Percentiles rank a stretch among this genome's conserved stretches.
Conservation (phyloP, 2,329 filamentous ascomycete genomes). For the Didymella glomerata region DNA sequence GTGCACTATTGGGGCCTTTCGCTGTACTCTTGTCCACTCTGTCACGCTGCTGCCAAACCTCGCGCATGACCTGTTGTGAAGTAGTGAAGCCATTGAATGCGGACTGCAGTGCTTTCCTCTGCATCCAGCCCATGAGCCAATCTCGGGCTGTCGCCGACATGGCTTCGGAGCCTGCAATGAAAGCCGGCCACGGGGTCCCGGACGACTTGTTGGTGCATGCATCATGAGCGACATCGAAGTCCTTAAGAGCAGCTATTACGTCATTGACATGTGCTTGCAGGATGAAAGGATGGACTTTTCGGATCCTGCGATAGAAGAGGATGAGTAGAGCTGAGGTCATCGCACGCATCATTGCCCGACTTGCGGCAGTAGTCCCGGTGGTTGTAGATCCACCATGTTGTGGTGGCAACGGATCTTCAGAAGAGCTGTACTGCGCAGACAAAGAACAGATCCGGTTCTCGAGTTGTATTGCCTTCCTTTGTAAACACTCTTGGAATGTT, state of each 20-base stretch:
- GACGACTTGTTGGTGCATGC: slow-evolving; percentile 17
- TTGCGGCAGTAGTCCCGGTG: slow-evolving; percentile 3
- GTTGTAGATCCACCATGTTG: neutral
- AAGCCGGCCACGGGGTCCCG: slow-evolving; percentile 31
- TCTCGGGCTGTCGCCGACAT: slow-evolving; percentile 19
- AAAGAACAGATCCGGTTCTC: slow-evolving; percentile 29
- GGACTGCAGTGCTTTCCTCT: slow-evolving; percentile 24
- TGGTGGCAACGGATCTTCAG: slow-evolving; percentile 1
- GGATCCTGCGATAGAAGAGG: slow-evolving; percentile 55
- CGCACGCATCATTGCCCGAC: slow-evolving; percentile 48
- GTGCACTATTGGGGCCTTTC: neutral
- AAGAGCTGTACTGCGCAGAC: slow-evolving; percentile 20
- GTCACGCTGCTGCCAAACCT: slow-evolving; percentile 26
- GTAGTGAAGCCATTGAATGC: slow-evolving; percentile 18
- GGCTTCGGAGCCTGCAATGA: slow-evolving; percentile 30
- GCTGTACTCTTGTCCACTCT: neutral
- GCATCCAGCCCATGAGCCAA: slow-evolving; percentile 28
- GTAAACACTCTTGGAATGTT: slow-evolving; percentile 26
- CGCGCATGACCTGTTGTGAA: slow-evolving; percentile 23
- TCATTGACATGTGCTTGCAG: slow-evolving; percentile 50
- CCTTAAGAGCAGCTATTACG: slow-evolving; percentile 23
- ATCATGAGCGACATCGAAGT: slow-evolving; percentile 23
- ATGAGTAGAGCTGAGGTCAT: slow-evolving; percentile 54
- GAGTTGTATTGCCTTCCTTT: slow-evolving; percentile 23
- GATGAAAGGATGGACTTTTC: slow-evolving; percentile 51